Evolutionary conservation across 78 protist genomes (phyloP).

Genomic region (Dictyostelium firmibasis): DNA sequence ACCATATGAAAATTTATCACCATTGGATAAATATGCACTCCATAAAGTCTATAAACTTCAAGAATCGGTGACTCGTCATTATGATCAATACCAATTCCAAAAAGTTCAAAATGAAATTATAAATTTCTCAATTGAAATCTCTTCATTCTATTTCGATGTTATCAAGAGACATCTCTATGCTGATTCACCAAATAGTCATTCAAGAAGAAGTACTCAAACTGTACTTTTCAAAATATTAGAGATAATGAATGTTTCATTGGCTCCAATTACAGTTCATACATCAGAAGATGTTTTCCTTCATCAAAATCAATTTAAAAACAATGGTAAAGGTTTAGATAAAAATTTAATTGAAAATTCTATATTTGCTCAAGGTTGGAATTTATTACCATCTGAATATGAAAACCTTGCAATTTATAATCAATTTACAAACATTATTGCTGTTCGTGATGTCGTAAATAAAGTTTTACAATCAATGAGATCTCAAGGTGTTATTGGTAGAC

Average conservation of each 20-base stretch:
- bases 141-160: slow-evolving; percentile 90
- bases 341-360: not conserved
- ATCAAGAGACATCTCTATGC: slow-evolving; percentile 90
- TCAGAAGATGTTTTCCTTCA: slow-evolving; percentile 50
- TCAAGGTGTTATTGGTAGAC: slow-evolving; percentile 42
- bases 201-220: slow-evolving; percentile 78
- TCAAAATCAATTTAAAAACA: slow-evolving; percentile 25
- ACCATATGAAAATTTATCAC: not conserved
- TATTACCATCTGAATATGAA: not conserved
- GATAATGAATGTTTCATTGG: slow-evolving; percentile 24
- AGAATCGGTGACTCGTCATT: slow-evolving; percentile 11
- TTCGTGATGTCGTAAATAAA: slow-evolving; percentile 32
- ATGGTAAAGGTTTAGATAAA: slow-evolving; percentile 5
- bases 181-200: slow-evolving; percentile 25
- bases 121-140: slow-evolving; percentile 77
- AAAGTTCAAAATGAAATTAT: slow-evolving; percentile 12
- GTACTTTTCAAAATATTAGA: slow-evolving; percentile 59
- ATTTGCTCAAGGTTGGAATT: slow-evolving; percentile 45
- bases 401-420: not conserved
- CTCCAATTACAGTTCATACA: slow-evolving; percentile 68
- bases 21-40: slow-evolving; percentile 49
- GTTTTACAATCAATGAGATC: slow-evolving; percentile 51
- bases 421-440: slow-evolving; percentile 21
- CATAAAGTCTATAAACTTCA: slow-evolving; percentile 1
- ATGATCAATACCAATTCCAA: slow-evolving; percentile 68